Percentiles rank a stretch among this genome's conserved stretches.
These are phyloP conservation scores for Calonectria henricotiae DNA, from an alignment of 2,329 filamentous ascomycete species.

Conservation along the genomic window DNA sequence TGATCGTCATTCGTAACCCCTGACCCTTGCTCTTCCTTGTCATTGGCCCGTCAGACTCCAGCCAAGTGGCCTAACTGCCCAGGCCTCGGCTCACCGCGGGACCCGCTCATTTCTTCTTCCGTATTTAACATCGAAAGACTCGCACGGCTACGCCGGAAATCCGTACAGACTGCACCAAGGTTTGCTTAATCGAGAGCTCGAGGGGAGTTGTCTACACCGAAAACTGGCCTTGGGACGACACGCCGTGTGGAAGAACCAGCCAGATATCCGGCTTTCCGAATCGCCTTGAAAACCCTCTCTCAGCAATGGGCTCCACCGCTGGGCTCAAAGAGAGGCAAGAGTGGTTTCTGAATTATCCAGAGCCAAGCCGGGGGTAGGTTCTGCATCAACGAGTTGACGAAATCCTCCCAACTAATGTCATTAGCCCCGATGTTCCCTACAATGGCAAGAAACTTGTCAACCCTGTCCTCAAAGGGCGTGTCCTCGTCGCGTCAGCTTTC, in stretches of 20 bases:
- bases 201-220: neutral
- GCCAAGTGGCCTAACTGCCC: constrained; percentile 21
- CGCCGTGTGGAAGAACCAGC: neutral
- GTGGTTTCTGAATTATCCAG: constrained; percentile 34
- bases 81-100: constrained; percentile 20
- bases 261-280: neutral
- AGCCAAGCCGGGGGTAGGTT: constrained; percentile 28
- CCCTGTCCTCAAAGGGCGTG: constrained; percentile 28
- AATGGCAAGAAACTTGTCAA: constrained; percentile 32
- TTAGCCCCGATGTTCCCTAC: constrained; percentile 25
- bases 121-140: constrained; percentile 12
- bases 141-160: constrained; percentile 1
- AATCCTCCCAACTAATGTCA: neutral
- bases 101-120: constrained; percentile 2
- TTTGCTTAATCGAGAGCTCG: neutral
- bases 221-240: neutral
- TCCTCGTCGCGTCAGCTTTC: constrained; percentile 29
- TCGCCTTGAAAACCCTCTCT: neutral
- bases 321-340: constrained; percentile 2
- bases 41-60: constrained; percentile 7
- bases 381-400: neutral
- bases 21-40: neutral
- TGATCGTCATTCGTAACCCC: constrained; percentile 2
- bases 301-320: constrained; percentile 9
- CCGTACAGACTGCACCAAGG: neutral